Percentiles rank a stretch among this genome's conserved stretches.
These are phyloP conservation scores for Mortierella sp. DNA, from an alignment of 371 early-diverging fungal genomes.

Conservation along the genomic window DNA sequence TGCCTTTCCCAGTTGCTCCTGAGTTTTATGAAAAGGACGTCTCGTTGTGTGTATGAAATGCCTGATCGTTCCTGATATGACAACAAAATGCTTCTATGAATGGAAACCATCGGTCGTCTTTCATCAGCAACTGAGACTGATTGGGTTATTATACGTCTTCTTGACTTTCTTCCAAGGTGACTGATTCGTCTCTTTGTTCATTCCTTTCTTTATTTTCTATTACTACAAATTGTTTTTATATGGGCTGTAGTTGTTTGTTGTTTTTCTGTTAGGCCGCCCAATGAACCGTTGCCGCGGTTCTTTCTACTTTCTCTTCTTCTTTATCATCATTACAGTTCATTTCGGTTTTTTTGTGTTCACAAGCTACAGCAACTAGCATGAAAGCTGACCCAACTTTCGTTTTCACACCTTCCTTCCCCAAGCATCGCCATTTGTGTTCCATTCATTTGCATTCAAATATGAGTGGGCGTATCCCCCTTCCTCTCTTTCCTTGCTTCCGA, in stretches of 20 bases:
- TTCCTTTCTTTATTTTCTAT: background rate
- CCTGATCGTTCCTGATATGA: conserved; percentile 1
- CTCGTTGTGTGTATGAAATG: background rate
- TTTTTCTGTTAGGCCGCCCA: background rate
- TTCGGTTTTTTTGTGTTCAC: background rate
- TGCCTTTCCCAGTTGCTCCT: too few relatives aligned
- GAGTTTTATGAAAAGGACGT: too few relatives aligned
- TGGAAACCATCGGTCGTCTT: background rate
- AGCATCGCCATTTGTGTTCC: conserved; percentile 1
- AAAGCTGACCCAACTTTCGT: background rate
- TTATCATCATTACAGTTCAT: conserved; percentile 12
- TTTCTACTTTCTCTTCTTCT: background rate
- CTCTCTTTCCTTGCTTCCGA: background rate
- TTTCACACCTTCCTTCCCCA: background rate
- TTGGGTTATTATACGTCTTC: background rate
- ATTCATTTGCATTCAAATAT: background rate
- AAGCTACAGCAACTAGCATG: background rate
- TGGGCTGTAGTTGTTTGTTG: conserved; percentile 1
- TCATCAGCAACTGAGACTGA: background rate
- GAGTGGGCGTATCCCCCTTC: background rate
- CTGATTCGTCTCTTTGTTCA: background rate
- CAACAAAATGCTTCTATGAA: background rate
- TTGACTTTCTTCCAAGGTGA: background rate
- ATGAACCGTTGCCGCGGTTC: background rate
- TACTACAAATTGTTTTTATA: background rate